Base-by-base conservation (phyloP, 768 basidiomycete genomes). In the Trichaptum fuscoviolaceum region DNA sequence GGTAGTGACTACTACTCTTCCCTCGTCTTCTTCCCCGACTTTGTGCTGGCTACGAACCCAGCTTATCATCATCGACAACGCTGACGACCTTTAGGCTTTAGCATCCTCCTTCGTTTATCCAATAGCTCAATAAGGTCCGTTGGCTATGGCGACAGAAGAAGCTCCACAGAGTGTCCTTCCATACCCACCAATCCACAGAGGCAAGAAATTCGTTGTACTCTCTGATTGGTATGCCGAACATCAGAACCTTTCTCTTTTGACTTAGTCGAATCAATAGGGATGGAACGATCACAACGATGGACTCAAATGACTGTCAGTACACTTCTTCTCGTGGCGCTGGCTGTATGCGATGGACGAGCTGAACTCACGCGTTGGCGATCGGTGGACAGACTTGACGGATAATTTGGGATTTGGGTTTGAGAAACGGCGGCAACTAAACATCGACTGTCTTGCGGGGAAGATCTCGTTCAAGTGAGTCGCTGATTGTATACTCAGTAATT, bases 201-300 rank as follows among this genome's bases (percentile, higher is more conserved):
- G 91, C 78, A 92, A 93, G 78, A 85, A 85, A 73, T 95, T 95
- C 67, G 87, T 96, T 23, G 91, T 91, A 12, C 80, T 96, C 59
- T 92, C 93, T 64, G 95, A 98, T 75, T 98, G 95, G 94, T 95
- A 73, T 65, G 89, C 82, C 67, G 68, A 58, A 70, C 66, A 62
- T 68, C 64, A n/a, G 35, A 64, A 65, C 63, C 57, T 62, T 36
- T 59, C 34, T 63, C n/a, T 42, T 60, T 26, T 60, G 35, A 42
- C 60, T 25, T 62, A 61, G 25, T 61, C 67, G 27, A 65, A 67
- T 23, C 75, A 15, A 12, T 25, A 93, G 92, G 92, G 92, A 94
- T 79, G 92, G 92, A 71, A 98, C 95, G 17, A 96, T 98, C 78
- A 96, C 95, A 2, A 94, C 85, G 57, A 86, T 85, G 72, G 95